phyloP scores from a whole-genome alignment of 768 basidiomycete genomes.

The Kockovaella imperatae region DNA sequence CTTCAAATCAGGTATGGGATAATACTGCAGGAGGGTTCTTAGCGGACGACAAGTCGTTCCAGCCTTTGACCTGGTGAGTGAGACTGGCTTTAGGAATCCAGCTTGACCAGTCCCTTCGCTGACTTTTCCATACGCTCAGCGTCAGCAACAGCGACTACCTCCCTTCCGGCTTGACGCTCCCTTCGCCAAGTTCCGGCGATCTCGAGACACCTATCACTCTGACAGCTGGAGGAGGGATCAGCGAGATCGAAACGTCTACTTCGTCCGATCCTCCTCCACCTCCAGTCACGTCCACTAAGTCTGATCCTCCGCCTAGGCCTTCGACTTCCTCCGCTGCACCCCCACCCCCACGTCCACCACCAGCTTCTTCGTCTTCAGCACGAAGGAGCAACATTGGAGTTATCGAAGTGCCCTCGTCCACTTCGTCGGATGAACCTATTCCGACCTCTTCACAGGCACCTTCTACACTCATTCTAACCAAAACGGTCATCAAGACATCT shows the following conservation, averaged over 20 bases:
- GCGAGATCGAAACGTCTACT: background rate
- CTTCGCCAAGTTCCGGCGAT: background rate
- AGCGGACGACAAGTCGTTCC: slow-evolving; percentile 10
- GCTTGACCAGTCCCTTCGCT: background rate
- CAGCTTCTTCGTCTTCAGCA: background rate
- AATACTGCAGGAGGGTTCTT: slow-evolving; percentile 13
- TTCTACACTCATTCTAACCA: no score
- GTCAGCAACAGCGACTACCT: background rate
- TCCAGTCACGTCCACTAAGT: no score
- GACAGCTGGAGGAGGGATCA: background rate
- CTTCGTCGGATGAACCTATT: no score
- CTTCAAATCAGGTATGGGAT: slow-evolving; percentile 17
- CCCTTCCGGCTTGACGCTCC: background rate
- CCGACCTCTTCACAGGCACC: no score
- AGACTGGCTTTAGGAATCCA: background rate
- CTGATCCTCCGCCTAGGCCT: background rate
- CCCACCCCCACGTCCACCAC: background rate
- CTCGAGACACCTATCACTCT: background rate
- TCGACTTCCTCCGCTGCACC: background rate
- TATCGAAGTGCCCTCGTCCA: no score
- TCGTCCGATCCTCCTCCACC: background rate
- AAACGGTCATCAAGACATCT: no score
- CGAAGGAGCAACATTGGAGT: no score
- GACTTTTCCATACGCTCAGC: background rate
- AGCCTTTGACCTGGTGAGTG: slow-evolving; percentile 20